Evolutionary conservation across 306 rosid genomes (phyloP).

Genomic region (Lotus japonicus): DNA sequence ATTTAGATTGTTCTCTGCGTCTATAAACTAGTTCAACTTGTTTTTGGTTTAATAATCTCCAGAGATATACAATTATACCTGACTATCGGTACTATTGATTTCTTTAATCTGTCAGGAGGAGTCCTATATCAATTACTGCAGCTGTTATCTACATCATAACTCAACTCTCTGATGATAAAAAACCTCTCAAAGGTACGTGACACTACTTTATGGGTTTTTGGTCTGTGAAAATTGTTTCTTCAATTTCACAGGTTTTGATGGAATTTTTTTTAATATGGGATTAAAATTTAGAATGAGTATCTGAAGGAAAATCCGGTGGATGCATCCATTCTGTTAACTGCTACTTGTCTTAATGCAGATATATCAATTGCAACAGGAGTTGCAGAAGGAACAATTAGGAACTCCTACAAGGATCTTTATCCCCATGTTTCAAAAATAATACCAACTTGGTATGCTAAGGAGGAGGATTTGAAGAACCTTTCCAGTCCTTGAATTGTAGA

Average conservation of each 20-base stretch:
- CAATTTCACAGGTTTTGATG: not conserved
- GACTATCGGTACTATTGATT: not conserved
- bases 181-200: slow-evolving; percentile 76
- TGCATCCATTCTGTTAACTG: not conserved
- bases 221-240: not conserved
- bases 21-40: not conserved
- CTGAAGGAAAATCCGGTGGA: not conserved
- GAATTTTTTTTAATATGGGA: too few relatives aligned
- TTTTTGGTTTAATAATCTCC: not conserved
- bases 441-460: slow-evolving; percentile 90
- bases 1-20: too few relatives aligned
- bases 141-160: slow-evolving; percentile 92
- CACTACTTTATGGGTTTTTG: not conserved
- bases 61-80: not conserved
- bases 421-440: slow-evolving; percentile 89
- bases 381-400: slow-evolving; percentile 95
- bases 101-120: slow-evolving; percentile 62
- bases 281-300: not conserved
- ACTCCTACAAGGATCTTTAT: slow-evolving; percentile 85
- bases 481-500: slow-evolving; percentile 66
- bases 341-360: slow-evolving; percentile 46
- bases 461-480: slow-evolving; percentile 83
- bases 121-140: slow-evolving; percentile 97
- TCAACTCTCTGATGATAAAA: slow-evolving; percentile 89
- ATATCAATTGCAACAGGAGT: slow-evolving; percentile 91